A percentile compares a stretch with the other conserved stretches of the same genome.
Evolutionary conservation across 2,329 filamentous ascomycete genomes (phyloP).

Genomic region (Neurospora crassa): DNA sequence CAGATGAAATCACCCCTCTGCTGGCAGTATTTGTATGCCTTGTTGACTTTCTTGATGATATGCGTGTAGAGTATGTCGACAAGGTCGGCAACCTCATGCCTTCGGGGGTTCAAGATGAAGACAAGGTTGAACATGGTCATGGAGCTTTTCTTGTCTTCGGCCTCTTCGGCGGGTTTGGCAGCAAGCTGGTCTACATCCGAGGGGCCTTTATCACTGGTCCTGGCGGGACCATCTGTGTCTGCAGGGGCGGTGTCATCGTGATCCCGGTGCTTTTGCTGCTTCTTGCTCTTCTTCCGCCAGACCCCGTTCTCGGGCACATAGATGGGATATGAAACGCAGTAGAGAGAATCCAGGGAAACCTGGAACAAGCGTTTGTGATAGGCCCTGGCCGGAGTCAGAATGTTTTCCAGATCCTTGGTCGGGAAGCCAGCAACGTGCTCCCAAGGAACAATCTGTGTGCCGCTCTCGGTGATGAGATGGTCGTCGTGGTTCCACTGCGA

Average conservation of each 20-base stretch:
- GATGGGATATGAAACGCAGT: slow-evolving; percentile 74
- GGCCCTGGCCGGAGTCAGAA: slow-evolving; percentile 64
- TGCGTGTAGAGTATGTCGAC: slow-evolving; percentile 74
- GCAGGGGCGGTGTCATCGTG: slow-evolving; percentile 13
- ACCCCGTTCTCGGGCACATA: slow-evolving; percentile 70
- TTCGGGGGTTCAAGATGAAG: slow-evolving; percentile 76
- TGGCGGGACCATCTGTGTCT: slow-evolving; percentile 17
- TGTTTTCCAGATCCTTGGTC: slow-evolving; percentile 68
- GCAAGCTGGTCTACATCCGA: slow-evolving; percentile 21
- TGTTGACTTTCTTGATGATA: slow-evolving; percentile 85
- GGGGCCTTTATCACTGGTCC: slow-evolving; percentile 17
- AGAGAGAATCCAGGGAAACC: slow-evolving; percentile 67
- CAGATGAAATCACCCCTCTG: slow-evolving; percentile 84
- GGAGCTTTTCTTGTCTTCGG: slow-evolving; percentile 53
- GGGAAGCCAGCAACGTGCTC: slow-evolving; percentile 65
- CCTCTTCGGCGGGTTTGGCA: slow-evolving; percentile 33
- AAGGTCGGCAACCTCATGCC: slow-evolving; percentile 65
- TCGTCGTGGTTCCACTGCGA: slow-evolving; percentile 42
- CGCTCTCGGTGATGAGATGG: slow-evolving; percentile 44
- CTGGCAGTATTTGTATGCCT: slow-evolving; percentile 87
- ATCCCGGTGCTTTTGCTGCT: slow-evolving; percentile 24
- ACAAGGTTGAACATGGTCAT: slow-evolving; percentile 99
- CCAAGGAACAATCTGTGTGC: slow-evolving; percentile 54
- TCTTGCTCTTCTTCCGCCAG: slow-evolving; percentile 58
- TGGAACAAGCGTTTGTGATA: slow-evolving; percentile 80